Evolutionary conservation across 2,329 filamentous ascomycete species (phyloP), one percentile per base, ranked within the genome.

Genomic region (Penicillium sp.): DNA sequence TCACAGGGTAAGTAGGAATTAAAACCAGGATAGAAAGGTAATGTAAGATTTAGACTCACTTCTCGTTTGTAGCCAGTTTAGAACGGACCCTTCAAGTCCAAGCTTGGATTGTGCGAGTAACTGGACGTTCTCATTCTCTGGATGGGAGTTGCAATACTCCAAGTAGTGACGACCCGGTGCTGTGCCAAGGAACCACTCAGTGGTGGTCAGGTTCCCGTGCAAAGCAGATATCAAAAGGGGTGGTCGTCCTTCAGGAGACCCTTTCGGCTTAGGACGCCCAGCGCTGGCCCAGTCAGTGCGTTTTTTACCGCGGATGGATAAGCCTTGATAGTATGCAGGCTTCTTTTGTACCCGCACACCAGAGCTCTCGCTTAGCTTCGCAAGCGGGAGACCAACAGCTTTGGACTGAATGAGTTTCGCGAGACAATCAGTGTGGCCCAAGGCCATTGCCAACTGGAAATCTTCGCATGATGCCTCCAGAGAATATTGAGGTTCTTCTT

Each of bases 131-230:
- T 79, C 71, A 56, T 93, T 85, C 23, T 84, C 76, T 54, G 77
- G 77, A 49, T 88, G 81, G 1, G 75, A 69, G 58, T 84, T 81
- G 0, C 85, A 79, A 65, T 91, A 94, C 42, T 89, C 83, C 24
- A 79, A 70, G 64, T 94, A 94, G 49, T 82, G 77, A 26, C 84
- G 79, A 59, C 83, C 72, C 0, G 90, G 88, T 0, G 83, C 81
- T 55, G 89, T 87, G 52, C 87, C 85, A 50, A 90, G 70, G 67
- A 93, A 89, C 83, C 88, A 95, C 64, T 94, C 85, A 0, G 90
- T 82, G 16, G 81, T 80, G 36, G 86, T 81, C n/a, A 93, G 67
- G 18, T 77, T 86, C 3, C 84, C 71, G n/a, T 59, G 47, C 4
- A 61, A 45, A 1, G 69, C 68, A 24, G 70, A 64, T 7, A 59